Base-by-base conservation (phyloP, 345 rosid species). In the Populus simonii region DNA sequence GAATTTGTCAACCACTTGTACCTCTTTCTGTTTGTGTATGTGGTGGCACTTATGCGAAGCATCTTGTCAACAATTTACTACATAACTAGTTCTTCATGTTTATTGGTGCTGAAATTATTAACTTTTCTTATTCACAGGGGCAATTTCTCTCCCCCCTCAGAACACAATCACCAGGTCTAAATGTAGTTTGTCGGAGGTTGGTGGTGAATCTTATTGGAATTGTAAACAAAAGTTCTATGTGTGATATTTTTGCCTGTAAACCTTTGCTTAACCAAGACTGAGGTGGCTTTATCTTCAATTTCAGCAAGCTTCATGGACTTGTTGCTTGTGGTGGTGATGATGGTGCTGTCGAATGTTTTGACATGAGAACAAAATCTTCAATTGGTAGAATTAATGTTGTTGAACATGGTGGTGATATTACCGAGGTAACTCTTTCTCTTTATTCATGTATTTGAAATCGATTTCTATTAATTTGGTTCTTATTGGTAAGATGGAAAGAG, bases 311-410 rank as follows among this genome's bases (percentile, higher is more conserved):
- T 70, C 99, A 96, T 80, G 99, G 99, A 67, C 80, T 96, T 76
- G 90, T 96, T 83, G 99, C 95, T 77, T 93, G 97, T 87, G 99
- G 99, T 43, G 98, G 99, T 63, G 99, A 93, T 80, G 99, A 93
- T 86, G 99, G 99, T 84, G 94, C 92, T 70, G 88, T 93, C 3
- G 98, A 93, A 84, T 92, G 98, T 85, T 96, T 96, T 63, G 99
- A 96, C 85, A 86, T 79, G 92, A 92, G 99, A 81, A 84, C 80
- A 81, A 92, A 86, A 87, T 84, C 95, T 80, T 88, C 98, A 11
- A 84, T 90, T 86, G 98, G 92, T 74, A 90, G 99, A 85, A 90
- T 93, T 62, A 86, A 90, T 75, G 96, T 93, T 47, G 93, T 90
- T 87, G 84, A 91, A 69, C 90, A 91, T 83, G 82, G 91, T 78